These are phyloP conservation scores for Cicer judaicum DNA, from an alignment of 306 rosid species.

Conservation along the genomic window DNA sequence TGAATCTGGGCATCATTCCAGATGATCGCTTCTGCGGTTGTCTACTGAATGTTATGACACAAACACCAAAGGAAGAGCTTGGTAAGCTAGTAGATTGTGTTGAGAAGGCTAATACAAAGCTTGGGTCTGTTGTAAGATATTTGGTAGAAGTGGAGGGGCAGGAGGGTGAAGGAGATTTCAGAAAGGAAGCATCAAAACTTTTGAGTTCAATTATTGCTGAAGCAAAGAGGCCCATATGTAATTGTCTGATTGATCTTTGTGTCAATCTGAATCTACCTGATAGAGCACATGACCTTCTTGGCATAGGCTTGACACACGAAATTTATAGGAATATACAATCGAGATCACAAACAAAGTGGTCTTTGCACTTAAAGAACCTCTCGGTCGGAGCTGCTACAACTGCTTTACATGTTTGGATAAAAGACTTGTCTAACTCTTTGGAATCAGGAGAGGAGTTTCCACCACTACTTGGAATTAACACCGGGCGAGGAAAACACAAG, in stretches of 20 bases:
- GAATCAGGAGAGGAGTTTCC: conserved; percentile 81
- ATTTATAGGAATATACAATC: conserved; percentile 75
- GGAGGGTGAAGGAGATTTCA: conserved; percentile 54
- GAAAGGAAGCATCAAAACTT: conserved; percentile 66
- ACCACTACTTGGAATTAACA: conserved; percentile 80
- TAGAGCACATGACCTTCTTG: conserved; percentile 69
- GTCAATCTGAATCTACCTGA: conserved; percentile 65
- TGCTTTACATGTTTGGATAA: conserved; percentile 81
- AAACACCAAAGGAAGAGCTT: conserved; percentile 71
- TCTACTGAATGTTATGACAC: conserved; percentile 83
- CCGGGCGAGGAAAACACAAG: conserved; percentile 86
- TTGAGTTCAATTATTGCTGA: conserved; percentile 54
- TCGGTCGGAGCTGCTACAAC: conserved; percentile 89
- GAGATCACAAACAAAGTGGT: conserved; percentile 76
- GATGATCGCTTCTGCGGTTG: conserved; percentile 84
- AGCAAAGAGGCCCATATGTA: conserved; percentile 80
- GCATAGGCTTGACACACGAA: conserved; percentile 60
- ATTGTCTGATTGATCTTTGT: conserved; percentile 88
- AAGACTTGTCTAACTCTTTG: conserved; percentile 67
- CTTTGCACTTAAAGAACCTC: conserved; percentile 79
- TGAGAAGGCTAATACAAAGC: conserved; percentile 68
- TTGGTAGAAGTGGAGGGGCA: conserved; percentile 66
- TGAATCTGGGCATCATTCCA: conserved; percentile 67
- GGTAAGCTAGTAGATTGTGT: conserved; percentile 64
- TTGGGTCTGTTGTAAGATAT: conserved; percentile 66